Evolutionary conservation across 2,329 filamentous ascomycete genomes (phyloP), one percentile per base, ranked within the genome.

Genomic region (Hypoxylon sp.): DNA sequence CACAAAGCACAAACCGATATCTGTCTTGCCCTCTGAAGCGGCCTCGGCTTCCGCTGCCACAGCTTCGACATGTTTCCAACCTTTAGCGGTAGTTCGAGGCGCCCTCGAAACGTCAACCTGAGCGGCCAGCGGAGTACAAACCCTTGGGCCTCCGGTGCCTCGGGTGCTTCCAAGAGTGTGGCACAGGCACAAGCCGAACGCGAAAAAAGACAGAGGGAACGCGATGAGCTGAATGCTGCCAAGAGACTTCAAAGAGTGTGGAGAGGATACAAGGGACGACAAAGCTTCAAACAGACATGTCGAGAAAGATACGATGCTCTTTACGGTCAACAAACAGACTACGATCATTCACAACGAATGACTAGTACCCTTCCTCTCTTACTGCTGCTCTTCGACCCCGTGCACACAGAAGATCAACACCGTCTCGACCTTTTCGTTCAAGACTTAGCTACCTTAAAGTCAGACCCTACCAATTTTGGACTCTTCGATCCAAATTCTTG

Each of bases 31-130:
- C 32, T 15, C 30, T 47, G n/a, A 52, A 30, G 15, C 47, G 24
- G 37, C 43, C 34, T 10, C 19, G 17, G 37, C 37, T 4, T 19
- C 37, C n/a, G 15, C n/a, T 19, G 4, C 8, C 37, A 3, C n/a
- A 41, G 37, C 37, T 41, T 17, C 37, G 37, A 41, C 70, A 97
- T 97, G 94, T 96, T 95, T 80, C 89, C 91, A 65, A 93, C 91
- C 56, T 99, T 99, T 80, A 95, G 92, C 22, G 95, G 95, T 71
- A 92, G 81, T 79, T 92, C 93, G 72, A 89, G 92, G 73, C 91
- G 92, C 70, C 90, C 91, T 65, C 90, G 95, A 69, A 94, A 97
- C 77, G 93, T 98, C 75, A 97, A 98, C 79, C 89, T 99, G 65
- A 95, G 93, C 69, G 95, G 93, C 66, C 90, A 94, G 71, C 75